phyloP scores from a whole-genome alignment of 176 grass and related monocot species.

The Eragrostis curvula region DNA sequence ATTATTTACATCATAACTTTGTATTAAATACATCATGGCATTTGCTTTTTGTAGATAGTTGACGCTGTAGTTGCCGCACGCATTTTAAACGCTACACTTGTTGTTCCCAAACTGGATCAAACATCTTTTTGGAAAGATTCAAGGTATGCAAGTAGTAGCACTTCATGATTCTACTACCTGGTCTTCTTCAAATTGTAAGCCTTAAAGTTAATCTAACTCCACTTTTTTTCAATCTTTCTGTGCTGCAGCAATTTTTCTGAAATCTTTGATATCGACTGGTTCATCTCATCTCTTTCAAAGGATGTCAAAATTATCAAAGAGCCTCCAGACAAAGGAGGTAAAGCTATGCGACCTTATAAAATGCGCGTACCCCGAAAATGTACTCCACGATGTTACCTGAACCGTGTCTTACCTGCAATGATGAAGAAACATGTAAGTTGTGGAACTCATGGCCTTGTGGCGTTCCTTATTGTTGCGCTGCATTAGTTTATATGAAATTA shows the following conservation, averaged over 20 bases:
- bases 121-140: conserved; percentile 88
- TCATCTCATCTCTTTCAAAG: conserved; percentile 67
- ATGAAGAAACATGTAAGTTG: conserved; percentile 83
- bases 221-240: conserved; percentile 27
- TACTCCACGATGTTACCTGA: conserved; percentile 69
- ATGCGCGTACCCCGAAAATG: conserved; percentile 84
- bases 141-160: conserved; percentile 51
- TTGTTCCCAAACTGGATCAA: conserved; percentile 75
- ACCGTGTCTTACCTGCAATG: conserved; percentile 69
- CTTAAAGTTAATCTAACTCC: conserved; percentile 25
- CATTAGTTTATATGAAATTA: conserved; percentile 11
- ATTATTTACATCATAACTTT: background rate
- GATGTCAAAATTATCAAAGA: conserved; percentile 77
- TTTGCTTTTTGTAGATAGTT: conserved; percentile 62
- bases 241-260: conserved; percentile 74
- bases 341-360: conserved; percentile 55
- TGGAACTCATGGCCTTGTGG: background rate
- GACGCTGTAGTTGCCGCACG: conserved; percentile 79
- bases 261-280: conserved; percentile 83
- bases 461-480: background rate
- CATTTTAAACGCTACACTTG: conserved; percentile 82
- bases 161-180: background rate
- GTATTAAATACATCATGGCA: background rate
- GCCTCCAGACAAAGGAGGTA: conserved; percentile 64
- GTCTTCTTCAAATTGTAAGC: conserved; percentile 2